Base-by-base conservation (phyloP, 305 asterid genomes). In the Nicotiana rustica region DNA sequence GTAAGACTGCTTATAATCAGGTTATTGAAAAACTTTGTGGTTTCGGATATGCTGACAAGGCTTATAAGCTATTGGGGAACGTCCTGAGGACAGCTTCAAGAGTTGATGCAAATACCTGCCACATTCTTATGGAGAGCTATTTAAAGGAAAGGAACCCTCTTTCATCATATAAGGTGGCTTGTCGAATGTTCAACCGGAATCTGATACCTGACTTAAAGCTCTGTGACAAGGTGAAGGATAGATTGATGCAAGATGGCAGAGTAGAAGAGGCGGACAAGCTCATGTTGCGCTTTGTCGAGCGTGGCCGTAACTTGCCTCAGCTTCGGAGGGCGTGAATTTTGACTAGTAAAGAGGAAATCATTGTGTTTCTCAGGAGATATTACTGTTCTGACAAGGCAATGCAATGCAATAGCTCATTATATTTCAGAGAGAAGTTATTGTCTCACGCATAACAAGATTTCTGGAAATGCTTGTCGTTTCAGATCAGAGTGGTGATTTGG, bases 121-220 rank as follows among this genome's bases (percentile, higher is more conserved):
- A 85, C 83, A 67, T 90, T 88, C 95, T 96, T 82, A 89, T 96
- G 85, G 93, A 85, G 81, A 88, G 89, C 77, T 92, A 88, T 85
- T 80, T 94, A 85, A 92, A 88, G 88, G 90, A 87, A 61, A 95
- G 89, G 81, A 85, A 91, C 81, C 90, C 98, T 71, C 52, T 93
- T 57, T 93, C 93, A 64, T 90, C 99, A 21, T 96, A 92, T 86
- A 91, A 87, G 85, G 97, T 94, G 75, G 98, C 97, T 18, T 93
- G 97, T 88, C 89, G 97, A 82, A 96, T 96, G 99, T 93, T 96
- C 86, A 87, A 90, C 86, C 89, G 97, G 67, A 94, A 96, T 88
- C 87, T 96, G 86, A 84, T 94, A 78, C 99, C 98, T 56, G 95
- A 96, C 68, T 83, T 94, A 71, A 94, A 90, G 89, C 84, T 96